Evolutionary conservation across 129 eudicot species (phyloP), one percentile per base, ranked within the genome.

Genomic region (Centaurea solstitialis): DNA sequence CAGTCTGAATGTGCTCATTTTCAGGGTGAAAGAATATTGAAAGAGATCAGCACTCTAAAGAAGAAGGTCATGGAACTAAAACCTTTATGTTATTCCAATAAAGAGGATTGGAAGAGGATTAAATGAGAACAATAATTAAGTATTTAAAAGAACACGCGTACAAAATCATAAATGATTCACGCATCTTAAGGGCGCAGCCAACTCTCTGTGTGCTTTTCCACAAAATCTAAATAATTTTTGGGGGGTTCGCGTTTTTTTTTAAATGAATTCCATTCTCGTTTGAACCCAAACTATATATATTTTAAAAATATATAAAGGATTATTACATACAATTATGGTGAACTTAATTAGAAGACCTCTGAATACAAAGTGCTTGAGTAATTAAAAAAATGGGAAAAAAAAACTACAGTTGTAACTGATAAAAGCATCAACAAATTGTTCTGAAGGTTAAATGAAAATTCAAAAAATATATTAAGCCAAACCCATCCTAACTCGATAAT

Each of bases 21-120:
- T 70, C 82, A 82, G 86, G 86, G 77, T 3, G 78, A 76, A 71
- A 76, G 13, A 70, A 76, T 82, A 73, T 23, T 7, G 40, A 28
- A 70, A 21, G 82, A 82, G 73, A 70, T 82, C 65, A 71, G 28
- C 40, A 23, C 68, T 76, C 74, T 82, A 50, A 76, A 82, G 78
- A 72, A 76, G 30, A 76, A 82, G 86, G 86, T 82, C 77, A 70
- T 68, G 61, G 13, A 35, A 59, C 59, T 69, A 68, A 33, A 68
- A 81, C 71, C 66, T 33, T 43, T 65, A 18, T 81, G 33, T n/a
- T n/a, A n/a, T 69, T 47, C 28, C n/a, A n/a, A n/a, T n/a, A n/a
- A n/a, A n/a, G n/a, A n/a, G n/a, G n/a, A 59, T 39, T 22, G 30
- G 30, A 2, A 26, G 30, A 26, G 30, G 30, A 26, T 26, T 2